Evolutionary conservation across 2,329 filamentous ascomycete species (phyloP).

Genomic region (Hypocrella siamensis): DNA sequence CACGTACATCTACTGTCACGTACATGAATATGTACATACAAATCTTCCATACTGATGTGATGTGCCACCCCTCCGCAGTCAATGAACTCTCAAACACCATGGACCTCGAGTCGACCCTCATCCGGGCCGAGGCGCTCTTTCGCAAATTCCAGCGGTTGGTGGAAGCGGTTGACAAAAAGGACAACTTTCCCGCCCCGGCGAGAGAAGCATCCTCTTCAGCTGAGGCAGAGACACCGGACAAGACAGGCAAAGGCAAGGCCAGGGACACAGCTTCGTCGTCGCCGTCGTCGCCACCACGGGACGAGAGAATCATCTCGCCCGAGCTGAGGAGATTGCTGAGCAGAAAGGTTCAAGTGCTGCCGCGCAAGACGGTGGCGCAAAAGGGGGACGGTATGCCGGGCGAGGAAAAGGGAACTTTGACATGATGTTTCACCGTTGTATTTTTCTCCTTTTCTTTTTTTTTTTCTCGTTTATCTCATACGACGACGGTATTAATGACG

Average conservation of each 20-base stretch:
- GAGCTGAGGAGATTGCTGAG: slow-evolving; percentile 39
- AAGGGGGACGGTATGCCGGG: slow-evolving; percentile 20
- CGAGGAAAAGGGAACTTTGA: slow-evolving; percentile 6
- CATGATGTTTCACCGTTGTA: not conserved
- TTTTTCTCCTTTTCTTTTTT: not conserved
- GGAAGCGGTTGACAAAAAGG: slow-evolving; percentile 82
- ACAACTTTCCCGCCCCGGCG: slow-evolving; percentile 55
- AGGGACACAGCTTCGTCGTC: not conserved
- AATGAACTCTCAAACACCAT: slow-evolving; percentile 92
- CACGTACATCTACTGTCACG: too few relatives aligned
- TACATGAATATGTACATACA: too few relatives aligned
- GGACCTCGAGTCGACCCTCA: slow-evolving; percentile 71
- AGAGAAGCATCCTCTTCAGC: slow-evolving; percentile 9
- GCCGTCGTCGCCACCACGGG: slow-evolving; percentile 3
- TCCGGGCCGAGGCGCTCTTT: slow-evolving; percentile 80
- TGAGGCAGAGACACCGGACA: not conserved
- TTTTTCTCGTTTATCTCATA: too few relatives aligned
- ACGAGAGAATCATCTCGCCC: slow-evolving; percentile 35
- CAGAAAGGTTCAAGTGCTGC: slow-evolving; percentile 28
- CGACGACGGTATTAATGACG: too few relatives aligned
- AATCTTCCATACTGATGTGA: too few relatives aligned
- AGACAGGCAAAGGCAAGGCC: slow-evolving; percentile 6
- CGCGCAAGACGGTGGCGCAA: slow-evolving; percentile 18
- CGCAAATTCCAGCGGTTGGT: slow-evolving; percentile 75
- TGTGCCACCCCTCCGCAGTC: slow-evolving; percentile 32